phyloP scores from a whole-genome alignment of 2,329 filamentous ascomycete species.

The Colletotrichum cordylinicola region DNA sequence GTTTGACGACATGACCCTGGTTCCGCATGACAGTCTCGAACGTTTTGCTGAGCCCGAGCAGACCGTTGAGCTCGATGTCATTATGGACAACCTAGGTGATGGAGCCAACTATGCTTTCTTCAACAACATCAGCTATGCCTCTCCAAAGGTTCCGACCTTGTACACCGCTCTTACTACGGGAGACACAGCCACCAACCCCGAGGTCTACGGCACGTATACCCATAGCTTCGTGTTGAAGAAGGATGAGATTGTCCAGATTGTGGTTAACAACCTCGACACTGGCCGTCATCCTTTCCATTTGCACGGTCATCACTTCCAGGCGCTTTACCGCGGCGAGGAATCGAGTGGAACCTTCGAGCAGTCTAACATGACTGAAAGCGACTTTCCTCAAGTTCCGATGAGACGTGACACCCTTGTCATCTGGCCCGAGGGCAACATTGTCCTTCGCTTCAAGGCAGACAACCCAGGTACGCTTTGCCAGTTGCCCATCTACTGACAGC shows the following conservation, averaged over 20 bases:
- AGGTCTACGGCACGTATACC: constrained; percentile 70
- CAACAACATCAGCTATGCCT: constrained; percentile 79
- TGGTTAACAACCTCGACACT: constrained; percentile 78
- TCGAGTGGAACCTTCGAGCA: constrained; percentile 62
- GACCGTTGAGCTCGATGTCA: constrained; percentile 66
- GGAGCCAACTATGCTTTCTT: constrained; percentile 69
- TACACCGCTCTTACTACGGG: constrained; percentile 76
- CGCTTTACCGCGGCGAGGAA: constrained; percentile 64
- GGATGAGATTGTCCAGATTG: constrained; percentile 72
- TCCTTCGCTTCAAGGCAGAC: constrained; percentile 71
- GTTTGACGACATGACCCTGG: constrained; percentile 76
- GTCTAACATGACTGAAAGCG: constrained; percentile 45
- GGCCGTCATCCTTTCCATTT: constrained; percentile 79
- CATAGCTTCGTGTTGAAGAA: constrained; percentile 72
- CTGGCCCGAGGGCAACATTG: constrained; percentile 69
- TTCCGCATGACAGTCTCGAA: constrained; percentile 70
- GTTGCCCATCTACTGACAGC: too few relatives aligned
- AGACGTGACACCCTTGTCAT: constrained; percentile 73
- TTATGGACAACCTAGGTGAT: constrained; percentile 65
- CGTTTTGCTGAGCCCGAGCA: constrained; percentile 68
- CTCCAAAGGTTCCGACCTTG: constrained; percentile 78
- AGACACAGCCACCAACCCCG: constrained; percentile 61
- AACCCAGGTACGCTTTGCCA: constrained; percentile 59
- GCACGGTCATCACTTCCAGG: constrained; percentile 79
- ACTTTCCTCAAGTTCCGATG: constrained; percentile 63